Evolutionary conservation across 768 basidiomycete genomes (phyloP).

Genomic region (Trichaptum fuscoviolaceum): DNA sequence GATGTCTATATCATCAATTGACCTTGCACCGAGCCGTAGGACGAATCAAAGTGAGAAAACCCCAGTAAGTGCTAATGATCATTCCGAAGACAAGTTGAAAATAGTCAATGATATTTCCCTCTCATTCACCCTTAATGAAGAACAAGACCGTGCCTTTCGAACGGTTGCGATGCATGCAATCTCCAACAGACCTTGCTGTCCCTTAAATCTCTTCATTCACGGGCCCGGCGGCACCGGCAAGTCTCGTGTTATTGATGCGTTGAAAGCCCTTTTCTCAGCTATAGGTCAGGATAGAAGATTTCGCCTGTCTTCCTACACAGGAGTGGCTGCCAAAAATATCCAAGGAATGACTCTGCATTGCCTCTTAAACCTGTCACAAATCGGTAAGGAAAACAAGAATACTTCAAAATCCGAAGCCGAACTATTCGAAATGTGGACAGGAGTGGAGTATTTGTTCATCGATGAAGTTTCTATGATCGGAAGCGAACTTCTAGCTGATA

Average conservation of each 20-base stretch:
- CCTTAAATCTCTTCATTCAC: slow-evolving; percentile 29
- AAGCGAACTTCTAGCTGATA: slow-evolving; percentile 23
- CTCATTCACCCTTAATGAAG: slow-evolving; percentile 27
- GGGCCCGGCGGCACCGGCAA: slow-evolving; percentile 42
- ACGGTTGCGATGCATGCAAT: slow-evolving; percentile 25
- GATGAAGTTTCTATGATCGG: slow-evolving; percentile 38
- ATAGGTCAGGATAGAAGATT: slow-evolving; percentile 21
- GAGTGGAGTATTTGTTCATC: slow-evolving; percentile 33
- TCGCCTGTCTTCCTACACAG: slow-evolving; percentile 29
- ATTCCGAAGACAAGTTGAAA: too few relatives aligned
- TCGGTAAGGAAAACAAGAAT: slow-evolving; percentile 12
- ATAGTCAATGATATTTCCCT: slow-evolving; percentile 6
- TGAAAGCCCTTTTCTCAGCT: slow-evolving; percentile 26
- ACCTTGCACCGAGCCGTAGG: too few relatives aligned
- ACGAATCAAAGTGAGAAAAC: too few relatives aligned
- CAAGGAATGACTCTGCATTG: slow-evolving; percentile 35
- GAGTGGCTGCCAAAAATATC: slow-evolving; percentile 35
- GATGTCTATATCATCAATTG: too few relatives aligned
- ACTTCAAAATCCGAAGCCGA: slow-evolving; percentile 13
- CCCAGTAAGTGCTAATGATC: too few relatives aligned
- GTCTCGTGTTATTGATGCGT: slow-evolving; percentile 30
- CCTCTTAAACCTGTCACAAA: slow-evolving; percentile 14
- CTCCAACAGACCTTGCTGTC: slow-evolving; percentile 6
- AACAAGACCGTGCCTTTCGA: slow-evolving; percentile 29
- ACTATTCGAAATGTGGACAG: slow-evolving; percentile 30